Conservation (phyloP, 2,329 filamentous ascomycete genomes). For the Exophiala calicioides region DNA sequence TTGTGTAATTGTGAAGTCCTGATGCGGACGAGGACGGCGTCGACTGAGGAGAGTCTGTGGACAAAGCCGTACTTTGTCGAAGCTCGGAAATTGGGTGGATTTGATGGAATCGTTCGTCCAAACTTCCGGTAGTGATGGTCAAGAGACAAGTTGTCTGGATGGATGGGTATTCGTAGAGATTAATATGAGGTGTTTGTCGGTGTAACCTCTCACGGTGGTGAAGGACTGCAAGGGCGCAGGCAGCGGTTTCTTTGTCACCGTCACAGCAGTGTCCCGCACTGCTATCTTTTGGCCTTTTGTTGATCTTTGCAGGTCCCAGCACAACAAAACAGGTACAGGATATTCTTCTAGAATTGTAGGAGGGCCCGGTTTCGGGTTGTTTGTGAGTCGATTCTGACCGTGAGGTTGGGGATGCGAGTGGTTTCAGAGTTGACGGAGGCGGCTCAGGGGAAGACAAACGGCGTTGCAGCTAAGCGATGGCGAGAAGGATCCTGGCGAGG, state of each 20-base stretch:
- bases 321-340: slow-evolving; percentile 9
- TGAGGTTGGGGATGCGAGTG: slow-evolving; percentile 24
- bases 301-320: slow-evolving; percentile 6
- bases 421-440: slow-evolving; percentile 25
- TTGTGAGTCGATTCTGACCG: slow-evolving; percentile 13
- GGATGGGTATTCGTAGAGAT: neutral
- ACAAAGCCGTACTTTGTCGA: slow-evolving; percentile 8
- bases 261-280: slow-evolving; percentile 27
- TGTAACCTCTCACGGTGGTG: slow-evolving; percentile 10
- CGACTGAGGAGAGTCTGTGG: neutral
- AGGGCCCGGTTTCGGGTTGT: slow-evolving; percentile 1
- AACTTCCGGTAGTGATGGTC: too few species aligned
- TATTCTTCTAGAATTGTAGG: slow-evolving; percentile 3
- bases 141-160: too few species aligned
- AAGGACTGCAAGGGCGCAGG: slow-evolving; percentile 4
- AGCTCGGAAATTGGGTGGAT: too few species aligned
- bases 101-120: too few species aligned
- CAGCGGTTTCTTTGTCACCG: slow-evolving; percentile 17
- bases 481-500: slow-evolving; percentile 10
- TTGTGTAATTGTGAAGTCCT: slow-evolving; percentile 8
- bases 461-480: slow-evolving; percentile 24
- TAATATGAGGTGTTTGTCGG: slow-evolving; percentile 5
- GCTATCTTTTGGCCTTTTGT: slow-evolving; percentile 23
- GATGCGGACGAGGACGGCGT: neutral
- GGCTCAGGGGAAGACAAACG: slow-evolving; percentile 18